Conservation (phyloP, 768 basidiomycete genomes). For the Trametes maxima region DNA sequence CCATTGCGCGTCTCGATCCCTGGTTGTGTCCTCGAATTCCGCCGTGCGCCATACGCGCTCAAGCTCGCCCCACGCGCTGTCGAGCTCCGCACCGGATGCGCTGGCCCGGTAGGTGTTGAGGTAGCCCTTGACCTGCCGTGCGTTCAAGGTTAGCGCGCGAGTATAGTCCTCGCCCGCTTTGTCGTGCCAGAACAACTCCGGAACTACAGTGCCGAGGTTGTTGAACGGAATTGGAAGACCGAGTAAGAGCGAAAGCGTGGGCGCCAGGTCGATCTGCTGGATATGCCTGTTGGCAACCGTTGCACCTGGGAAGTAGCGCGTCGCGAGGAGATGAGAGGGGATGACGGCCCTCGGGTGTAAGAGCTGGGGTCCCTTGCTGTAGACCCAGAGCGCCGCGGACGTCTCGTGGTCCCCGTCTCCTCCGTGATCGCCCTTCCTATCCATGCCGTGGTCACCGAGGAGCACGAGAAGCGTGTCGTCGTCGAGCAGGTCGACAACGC, state of each 20-base stretch:
- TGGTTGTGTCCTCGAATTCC: conserved; percentile 10
- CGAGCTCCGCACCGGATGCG: conserved; percentile 72
- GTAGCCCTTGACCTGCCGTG: conserved; percentile 74
- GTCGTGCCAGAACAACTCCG: conserved; percentile 81
- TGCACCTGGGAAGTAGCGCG: conserved; percentile 62
- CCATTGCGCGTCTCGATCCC: conserved; percentile 20
- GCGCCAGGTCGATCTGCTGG: conserved; percentile 93
- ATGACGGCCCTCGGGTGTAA: conserved; percentile 37
- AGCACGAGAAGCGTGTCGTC: conserved; percentile 91
- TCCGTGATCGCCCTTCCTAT: conserved; percentile 90
- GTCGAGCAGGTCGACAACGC: conserved; percentile 74
- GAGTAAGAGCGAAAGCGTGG: conserved; percentile 84
- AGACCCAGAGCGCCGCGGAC: conserved; percentile 87
- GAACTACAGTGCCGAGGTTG: conserved; percentile 89
- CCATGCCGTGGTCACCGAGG: conserved; percentile 98
- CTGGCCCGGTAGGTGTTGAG: conserved; percentile 75
- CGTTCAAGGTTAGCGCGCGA: conserved; percentile 69
- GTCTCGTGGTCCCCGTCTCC: conserved; percentile 89
- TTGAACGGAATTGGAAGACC: conserved; percentile 96
- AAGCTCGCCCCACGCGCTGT: conserved; percentile 60
- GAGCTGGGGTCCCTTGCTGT: conserved; percentile 72
- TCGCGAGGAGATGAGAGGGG: conserved; percentile 55
- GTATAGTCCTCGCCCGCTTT: conserved; percentile 43
- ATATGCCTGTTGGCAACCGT: conserved; percentile 58
- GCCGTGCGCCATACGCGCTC: conserved; percentile 44